Base-by-base conservation (phyloP, 2,329 filamentous ascomycete species). In the Ophiocordyceps camponoti-saundersi region DNA sequence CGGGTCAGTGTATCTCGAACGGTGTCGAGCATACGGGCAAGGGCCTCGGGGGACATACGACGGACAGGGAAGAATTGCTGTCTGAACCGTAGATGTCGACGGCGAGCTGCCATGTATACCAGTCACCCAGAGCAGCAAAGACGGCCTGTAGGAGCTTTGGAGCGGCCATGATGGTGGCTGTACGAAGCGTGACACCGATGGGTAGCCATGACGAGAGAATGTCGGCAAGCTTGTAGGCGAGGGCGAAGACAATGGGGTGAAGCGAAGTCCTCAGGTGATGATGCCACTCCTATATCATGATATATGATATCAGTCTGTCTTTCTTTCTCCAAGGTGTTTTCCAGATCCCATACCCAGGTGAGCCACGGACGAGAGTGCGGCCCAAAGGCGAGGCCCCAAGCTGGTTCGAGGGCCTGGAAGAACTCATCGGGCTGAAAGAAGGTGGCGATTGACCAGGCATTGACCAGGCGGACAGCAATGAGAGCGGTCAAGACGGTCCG, bases 381-480 rank as follows among this genome's bases (percentile, higher is more conserved):
- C 21, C 89, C 89, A 70, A 95, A 95, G 3, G 85, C 84, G 47
- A 92, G 73, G 56, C 80, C 71, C 89, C 90, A 96, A 53, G 92
- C 92, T 46, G 92, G 90, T 67, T 98, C 92, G 42, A 96, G 75
- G 1, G 88, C 84, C 61, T 98, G 92, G 59, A 92, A 98, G 69
- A 86, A 96, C 64, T 98, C 92, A 68, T 98, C 92, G 26, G 92
- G 92, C 64, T 98, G 92, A 67, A 98, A 98, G 63, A 95, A 98
- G 20, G 92, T 96, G 53, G 77, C 71, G 48, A 93, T 70, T 51
- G 72, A 78, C 55, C 92, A 71, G 30, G 87, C 80, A 66, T 95
- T 95, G 60, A 85, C 62, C 52, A 90, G 72, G 47, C 92, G 85
- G 52, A 94, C 75, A 40, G 77, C 70, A 53, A 95, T 55, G 47